A percentile compares a stretch with the other conserved stretches of the same genome.
Evolutionary conservation across 2,329 filamentous ascomycete species (phyloP).

Genomic region (Fusarium hainanense): DNA sequence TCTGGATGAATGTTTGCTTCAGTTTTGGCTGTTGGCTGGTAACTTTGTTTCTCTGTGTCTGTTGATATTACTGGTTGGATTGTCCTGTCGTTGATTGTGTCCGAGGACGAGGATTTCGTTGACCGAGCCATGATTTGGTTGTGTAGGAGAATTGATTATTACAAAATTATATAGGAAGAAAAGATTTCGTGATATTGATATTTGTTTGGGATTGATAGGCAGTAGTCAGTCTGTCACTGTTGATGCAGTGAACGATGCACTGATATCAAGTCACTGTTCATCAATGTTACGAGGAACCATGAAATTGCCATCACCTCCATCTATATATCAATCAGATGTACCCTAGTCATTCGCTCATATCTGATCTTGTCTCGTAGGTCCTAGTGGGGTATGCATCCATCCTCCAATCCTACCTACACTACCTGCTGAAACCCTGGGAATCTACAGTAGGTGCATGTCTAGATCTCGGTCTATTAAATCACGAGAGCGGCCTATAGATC

Average conservation of each 20-base stretch:
- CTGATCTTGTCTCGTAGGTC: neutral
- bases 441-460: neutral
- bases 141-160: neutral
- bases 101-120: constrained; percentile 43
- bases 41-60: constrained; percentile 25
- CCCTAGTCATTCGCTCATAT: neutral
- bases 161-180: neutral
- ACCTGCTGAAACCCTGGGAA: neutral
- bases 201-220: neutral
- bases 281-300: neutral
- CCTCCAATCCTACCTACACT: neutral
- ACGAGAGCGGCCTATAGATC: neutral
- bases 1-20: constrained; percentile 42
- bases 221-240: neutral
- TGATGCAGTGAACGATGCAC: neutral
- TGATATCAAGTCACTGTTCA: neutral
- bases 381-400: neutral
- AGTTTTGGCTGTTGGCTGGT: constrained; percentile 22
- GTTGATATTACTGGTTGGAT: constrained; percentile 7
- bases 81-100: constrained; percentile 41
- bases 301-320: neutral
- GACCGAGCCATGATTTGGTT: constrained; percentile 39
- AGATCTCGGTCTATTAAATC: constrained; percentile 2
- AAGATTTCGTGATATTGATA: neutral
- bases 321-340: neutral